Evolutionary conservation across 306 rosid genomes (phyloP).

Genomic region (Cucurbita moschata): DNA sequence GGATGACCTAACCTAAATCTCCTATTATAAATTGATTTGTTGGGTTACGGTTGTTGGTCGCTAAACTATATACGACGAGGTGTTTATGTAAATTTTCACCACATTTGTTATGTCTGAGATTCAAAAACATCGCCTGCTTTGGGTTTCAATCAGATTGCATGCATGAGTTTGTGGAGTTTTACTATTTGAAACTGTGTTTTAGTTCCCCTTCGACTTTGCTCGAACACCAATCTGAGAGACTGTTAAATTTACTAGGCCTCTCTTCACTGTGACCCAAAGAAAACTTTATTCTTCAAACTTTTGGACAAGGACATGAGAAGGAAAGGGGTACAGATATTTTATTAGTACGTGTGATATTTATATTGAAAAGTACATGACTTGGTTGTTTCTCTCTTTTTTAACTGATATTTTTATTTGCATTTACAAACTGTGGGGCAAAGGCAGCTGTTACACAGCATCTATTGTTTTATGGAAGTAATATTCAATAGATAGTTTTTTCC

Average conservation of each 20-base stretch:
- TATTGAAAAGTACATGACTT: background rate
- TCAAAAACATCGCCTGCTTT: background rate
- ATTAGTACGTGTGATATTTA: background rate
- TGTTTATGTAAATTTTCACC: slow-evolving; percentile 3
- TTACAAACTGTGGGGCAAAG: background rate
- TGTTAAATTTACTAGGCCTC: too few relatives aligned
- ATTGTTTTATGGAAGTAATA: too few relatives aligned
- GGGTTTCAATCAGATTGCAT: too few relatives aligned
- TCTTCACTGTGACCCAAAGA: too few relatives aligned
- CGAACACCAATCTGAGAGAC: background rate
- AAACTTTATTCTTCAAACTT: too few relatives aligned
- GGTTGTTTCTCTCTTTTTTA: background rate
- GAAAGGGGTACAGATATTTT: background rate
- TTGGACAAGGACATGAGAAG: background rate
- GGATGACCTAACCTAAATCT: slow-evolving; percentile 71
- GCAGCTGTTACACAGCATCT: background rate
- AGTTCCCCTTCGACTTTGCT: background rate
- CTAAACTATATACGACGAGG: background rate
- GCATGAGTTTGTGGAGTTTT: background rate
- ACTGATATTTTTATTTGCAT: background rate
- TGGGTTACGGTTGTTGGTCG: background rate
- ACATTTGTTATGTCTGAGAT: background rate
- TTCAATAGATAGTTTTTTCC: too few relatives aligned
- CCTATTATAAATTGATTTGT: background rate
- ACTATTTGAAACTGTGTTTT: background rate